phyloP scores from a whole-genome alignment of 768 basidiomycete species.

The Podaxis sp. region DNA sequence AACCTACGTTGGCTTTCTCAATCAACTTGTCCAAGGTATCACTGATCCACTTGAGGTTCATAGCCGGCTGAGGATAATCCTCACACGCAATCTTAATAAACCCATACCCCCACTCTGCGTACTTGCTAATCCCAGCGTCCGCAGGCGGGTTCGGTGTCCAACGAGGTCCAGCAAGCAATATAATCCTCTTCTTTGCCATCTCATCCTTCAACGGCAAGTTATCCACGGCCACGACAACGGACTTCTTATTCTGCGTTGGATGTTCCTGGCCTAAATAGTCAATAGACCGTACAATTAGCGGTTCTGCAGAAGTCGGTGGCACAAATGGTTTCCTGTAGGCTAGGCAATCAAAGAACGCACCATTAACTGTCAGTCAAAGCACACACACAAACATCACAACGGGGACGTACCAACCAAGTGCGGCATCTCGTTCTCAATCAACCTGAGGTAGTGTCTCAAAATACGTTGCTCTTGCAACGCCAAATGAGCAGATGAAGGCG shows the following conservation, averaged over 20 bases:
- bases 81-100: constrained; percentile 92
- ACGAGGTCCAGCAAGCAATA: constrained; percentile 84
- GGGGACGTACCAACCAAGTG: constrained; percentile 67
- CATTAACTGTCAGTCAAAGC: constrained; percentile 4
- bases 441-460: constrained; percentile 71
- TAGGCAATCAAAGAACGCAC: constrained; percentile 26
- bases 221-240: constrained; percentile 72
- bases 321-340: constrained; percentile 81
- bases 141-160: constrained; percentile 78
- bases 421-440: constrained; percentile 88
- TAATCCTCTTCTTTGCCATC: constrained; percentile 78
- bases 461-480: constrained; percentile 74
- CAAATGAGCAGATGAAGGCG: constrained; percentile 68
- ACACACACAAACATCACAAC: not conserved
- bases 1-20: constrained; percentile 80
- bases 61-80: constrained; percentile 72
- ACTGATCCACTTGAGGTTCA: constrained; percentile 95
- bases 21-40: constrained; percentile 81
- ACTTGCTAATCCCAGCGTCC: constrained; percentile 58
- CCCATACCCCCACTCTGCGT: constrained; percentile 60
- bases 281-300: constrained; percentile 70
- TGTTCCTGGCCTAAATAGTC: constrained; percentile 78
- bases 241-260: constrained; percentile 68
- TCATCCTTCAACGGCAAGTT: constrained; percentile 62
- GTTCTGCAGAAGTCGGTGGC: constrained; percentile 56